Evolutionary conservation across 169 alveolate genomes (phyloP), one percentile per base, ranked within the genome.

Genomic region (Eimeria acervulina): DNA sequence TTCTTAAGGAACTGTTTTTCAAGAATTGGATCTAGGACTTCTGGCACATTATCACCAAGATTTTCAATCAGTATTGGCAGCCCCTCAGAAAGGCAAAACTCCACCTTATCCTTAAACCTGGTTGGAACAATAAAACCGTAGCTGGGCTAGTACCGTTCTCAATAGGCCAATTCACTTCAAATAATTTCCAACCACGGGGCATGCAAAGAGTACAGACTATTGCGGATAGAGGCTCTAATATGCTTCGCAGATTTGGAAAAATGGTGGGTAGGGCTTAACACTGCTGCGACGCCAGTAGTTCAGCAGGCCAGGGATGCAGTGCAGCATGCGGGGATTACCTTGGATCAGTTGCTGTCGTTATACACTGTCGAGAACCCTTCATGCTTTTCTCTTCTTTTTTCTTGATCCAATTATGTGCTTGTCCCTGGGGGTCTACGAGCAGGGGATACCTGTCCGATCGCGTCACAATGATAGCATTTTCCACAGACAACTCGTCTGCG

Each of bases 381-480:
- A 95, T 92, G 88, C 95, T 91, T 26, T 96, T 90, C 81, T 97
- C 96, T 93, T 96, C 97, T 40, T 92, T 95, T 55, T 98, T 99
- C 97, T 98, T 98, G 87, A 99, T 98, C 99, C 99, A 99, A 91
- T 98, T 99, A 83, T 98, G 97, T 47, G 99, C 99, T 97, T 99
- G 99, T 89, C 98, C 97, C 84, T 97, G 99, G 8, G 99, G 99
- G 96, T 99, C 99, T 38, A 99, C 99, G 95, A 99, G 98, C 55
- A 99, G 97, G 40, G 99, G 99, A 99, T 99, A 99, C 94, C 99
- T 97, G 92, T 98, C 97, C 63, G 99, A 99, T 23, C 99, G 98
- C 36, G 99, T 97, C 31, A 99, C 99, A 81, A 99, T 98, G 72
- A 99, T 97, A 10, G 99, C 99, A 96, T 99, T 99, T 97, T 99